A percentile compares a stretch with the other conserved stretches of the same genome.
Evolutionary conservation across 2,329 filamentous ascomycete species (phyloP).

Genomic region (Trichoderma sp.): DNA sequence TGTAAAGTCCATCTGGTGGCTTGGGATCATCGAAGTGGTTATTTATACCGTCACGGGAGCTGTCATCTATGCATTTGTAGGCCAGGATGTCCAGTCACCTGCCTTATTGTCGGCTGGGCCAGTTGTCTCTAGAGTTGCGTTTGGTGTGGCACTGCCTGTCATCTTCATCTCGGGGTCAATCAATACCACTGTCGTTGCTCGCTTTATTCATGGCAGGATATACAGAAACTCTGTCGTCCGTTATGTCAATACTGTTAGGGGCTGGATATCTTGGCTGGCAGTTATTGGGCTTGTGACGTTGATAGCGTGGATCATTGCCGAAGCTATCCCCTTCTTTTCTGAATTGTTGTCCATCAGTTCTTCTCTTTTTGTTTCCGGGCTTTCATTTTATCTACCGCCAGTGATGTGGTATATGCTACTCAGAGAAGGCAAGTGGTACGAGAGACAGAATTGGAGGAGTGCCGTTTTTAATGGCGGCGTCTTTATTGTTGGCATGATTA

Average conservation of each 20-base stretch:
- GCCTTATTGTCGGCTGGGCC: slow-evolving; percentile 63
- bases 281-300: slow-evolving; percentile 58
- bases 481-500: slow-evolving; percentile 28
- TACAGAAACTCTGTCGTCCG: slow-evolving; percentile 42
- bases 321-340: slow-evolving; percentile 69
- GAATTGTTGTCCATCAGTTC: slow-evolving; percentile 56
- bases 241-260: slow-evolving; percentile 47
- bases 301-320: slow-evolving; percentile 67
- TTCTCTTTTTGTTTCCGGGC: slow-evolving; percentile 45
- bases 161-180: slow-evolving; percentile 74
- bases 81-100: slow-evolving; percentile 59
- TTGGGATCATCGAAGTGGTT: slow-evolving; percentile 58
- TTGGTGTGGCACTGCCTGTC: slow-evolving; percentile 66
- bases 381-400: slow-evolving; percentile 36
- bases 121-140: slow-evolving; percentile 62
- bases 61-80: slow-evolving; percentile 67
- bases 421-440: slow-evolving; percentile 27
- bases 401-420: slow-evolving; percentile 41
- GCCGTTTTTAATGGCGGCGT: slow-evolving; percentile 25
- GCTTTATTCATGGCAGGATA: slow-evolving; percentile 45
- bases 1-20: slow-evolving; percentile 55
- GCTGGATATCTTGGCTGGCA: slow-evolving; percentile 53
- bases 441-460: slow-evolving; percentile 27
- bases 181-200: slow-evolving; percentile 50
- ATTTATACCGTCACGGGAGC: slow-evolving; percentile 66